Percentiles rank a stretch among this genome's conserved stretches.
These are phyloP conservation scores for Entomortierella lignicola DNA, from an alignment of 192 early-diverging fungal genomes.

Conservation along the genomic window DNA sequence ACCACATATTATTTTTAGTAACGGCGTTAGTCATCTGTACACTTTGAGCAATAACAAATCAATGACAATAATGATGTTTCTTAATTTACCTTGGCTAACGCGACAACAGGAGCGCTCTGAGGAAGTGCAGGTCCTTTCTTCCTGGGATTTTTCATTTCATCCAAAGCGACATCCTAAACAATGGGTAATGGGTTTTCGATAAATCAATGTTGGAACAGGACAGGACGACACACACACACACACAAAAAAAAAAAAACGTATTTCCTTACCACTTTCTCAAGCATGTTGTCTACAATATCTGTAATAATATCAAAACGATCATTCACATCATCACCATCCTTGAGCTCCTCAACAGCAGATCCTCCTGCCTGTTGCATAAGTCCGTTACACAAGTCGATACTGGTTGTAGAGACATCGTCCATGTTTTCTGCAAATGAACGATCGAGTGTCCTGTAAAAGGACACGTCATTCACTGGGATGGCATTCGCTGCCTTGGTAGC, in stretches of 20 bases:
- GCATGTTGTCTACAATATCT: constrained; percentile 82
- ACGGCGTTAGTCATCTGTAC: too few relatives aligned
- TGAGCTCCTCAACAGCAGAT: constrained; percentile 15
- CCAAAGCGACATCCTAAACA: constrained; percentile 77
- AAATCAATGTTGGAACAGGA: not conserved
- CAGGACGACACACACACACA: too few relatives aligned
- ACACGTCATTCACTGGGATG: constrained; percentile 67
- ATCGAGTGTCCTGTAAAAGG: constrained; percentile 74
- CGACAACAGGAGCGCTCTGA: constrained; percentile 63
- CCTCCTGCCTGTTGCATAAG: constrained; percentile 49
- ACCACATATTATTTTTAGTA: not conserved
- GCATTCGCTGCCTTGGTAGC: constrained; percentile 71
- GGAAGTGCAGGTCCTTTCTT: constrained; percentile 53
- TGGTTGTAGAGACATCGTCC: constrained; percentile 30
- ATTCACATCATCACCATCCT: constrained; percentile 73
- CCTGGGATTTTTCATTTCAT: constrained; percentile 69
- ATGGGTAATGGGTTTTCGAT: not conserved
- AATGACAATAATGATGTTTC: too few relatives aligned
- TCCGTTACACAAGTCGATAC: constrained; percentile 41
- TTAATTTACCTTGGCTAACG: constrained; percentile 36
- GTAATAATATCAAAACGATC: constrained; percentile 74
- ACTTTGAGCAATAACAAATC: not conserved
- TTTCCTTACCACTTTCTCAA: constrained; percentile 79
- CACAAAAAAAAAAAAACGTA: too few relatives aligned
- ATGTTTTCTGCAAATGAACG: constrained; percentile 60